Evolutionary conservation across 768 basidiomycete species (phyloP), one percentile per base, ranked within the genome.

Genomic region (Lentinus brumalis): DNA sequence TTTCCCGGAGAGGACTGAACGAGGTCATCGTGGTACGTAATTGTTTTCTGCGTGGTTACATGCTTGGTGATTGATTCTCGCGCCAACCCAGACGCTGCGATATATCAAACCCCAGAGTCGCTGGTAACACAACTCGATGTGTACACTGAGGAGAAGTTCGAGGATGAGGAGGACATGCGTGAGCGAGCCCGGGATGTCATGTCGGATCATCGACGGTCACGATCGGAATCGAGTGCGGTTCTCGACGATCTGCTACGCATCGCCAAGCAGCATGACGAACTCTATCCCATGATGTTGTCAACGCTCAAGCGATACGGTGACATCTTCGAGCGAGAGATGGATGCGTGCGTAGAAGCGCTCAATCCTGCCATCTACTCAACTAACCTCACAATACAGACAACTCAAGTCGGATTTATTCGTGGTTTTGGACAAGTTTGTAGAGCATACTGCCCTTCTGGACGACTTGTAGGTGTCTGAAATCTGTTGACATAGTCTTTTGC

Each of bases 141-240:
- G 30, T 96, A 94, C 66, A 82, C 84, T 0, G 94, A 96, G 63
- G 94, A 96, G 71, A 91, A 92, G 66, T 91, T 88, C 47, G 94
- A 96, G 67, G 94, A 97, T 70, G 90, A 92, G 70, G 87, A 91
- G 69, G 91, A 95, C 52, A 81, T 92, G 74, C 85, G 86, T 41
- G 87, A 94, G 63, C 82, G 85, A 39, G 78, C 83, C 40, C 79
- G 72, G n/a, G 75, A 66, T 56, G 69, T 74, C 39, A 71, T 79
- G 44, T 55, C 53, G 8, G 64, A 62, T 54, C 64, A 70, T 50
- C 66, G 62, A 18, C 72, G 62, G 38, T 50, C 69, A 4, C 56
- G 60, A 11, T 82, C 82, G 2, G 87, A 87, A 32, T 81, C 84
- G 0, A 84, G 83, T 53, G 69, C 76, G 2, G 80, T 80, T 2